Conservation (phyloP, 2,329 filamentous ascomycete species). For the Ophiostoma triangulosporum region DNA sequence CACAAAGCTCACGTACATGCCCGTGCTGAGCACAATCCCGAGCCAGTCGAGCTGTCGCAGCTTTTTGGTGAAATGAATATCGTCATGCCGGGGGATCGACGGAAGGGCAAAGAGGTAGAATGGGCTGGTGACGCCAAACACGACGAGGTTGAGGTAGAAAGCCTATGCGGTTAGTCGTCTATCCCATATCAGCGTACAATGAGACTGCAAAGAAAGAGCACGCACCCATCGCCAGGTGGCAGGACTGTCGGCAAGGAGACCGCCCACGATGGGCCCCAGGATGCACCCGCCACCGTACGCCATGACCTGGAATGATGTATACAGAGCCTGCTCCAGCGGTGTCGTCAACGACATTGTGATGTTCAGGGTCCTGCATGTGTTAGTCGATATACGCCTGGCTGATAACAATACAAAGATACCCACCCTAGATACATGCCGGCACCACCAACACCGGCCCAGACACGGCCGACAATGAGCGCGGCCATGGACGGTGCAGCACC, state of each 20-base stretch:
- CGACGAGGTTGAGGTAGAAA: slow-evolving; percentile 44
- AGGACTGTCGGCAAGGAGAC: slow-evolving; percentile 27
- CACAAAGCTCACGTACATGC: slow-evolving; percentile 26
- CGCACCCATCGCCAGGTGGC: slow-evolving; percentile 31
- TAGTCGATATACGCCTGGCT: too few species aligned
- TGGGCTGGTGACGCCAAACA: slow-evolving; percentile 24
- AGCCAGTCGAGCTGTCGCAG: slow-evolving; percentile 27
- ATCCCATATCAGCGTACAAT: neutral
- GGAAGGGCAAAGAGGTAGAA: slow-evolving; percentile 21
- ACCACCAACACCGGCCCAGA: slow-evolving; percentile 31
- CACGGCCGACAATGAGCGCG: slow-evolving; percentile 34
- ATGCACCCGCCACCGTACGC: slow-evolving; percentile 12
- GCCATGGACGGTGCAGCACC: slow-evolving; percentile 30
- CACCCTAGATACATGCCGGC: slow-evolving; percentile 25
- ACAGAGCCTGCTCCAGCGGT: slow-evolving; percentile 22
- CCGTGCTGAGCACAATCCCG: slow-evolving; percentile 29
- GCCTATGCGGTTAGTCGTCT: slow-evolving; percentile 10
- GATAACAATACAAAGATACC: too few species aligned
- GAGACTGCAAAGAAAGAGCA: neutral
- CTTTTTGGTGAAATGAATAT: slow-evolving; percentile 14
- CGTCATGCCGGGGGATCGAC: slow-evolving; percentile 10
- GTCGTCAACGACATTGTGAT: slow-evolving; percentile 23
- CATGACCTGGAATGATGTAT: neutral
- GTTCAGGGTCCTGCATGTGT: slow-evolving; percentile 11
- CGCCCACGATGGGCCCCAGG: slow-evolving; percentile 34